phyloP scores from a whole-genome alignment of 2,329 filamentous ascomycete species.

The Fusarium sp. region DNA sequence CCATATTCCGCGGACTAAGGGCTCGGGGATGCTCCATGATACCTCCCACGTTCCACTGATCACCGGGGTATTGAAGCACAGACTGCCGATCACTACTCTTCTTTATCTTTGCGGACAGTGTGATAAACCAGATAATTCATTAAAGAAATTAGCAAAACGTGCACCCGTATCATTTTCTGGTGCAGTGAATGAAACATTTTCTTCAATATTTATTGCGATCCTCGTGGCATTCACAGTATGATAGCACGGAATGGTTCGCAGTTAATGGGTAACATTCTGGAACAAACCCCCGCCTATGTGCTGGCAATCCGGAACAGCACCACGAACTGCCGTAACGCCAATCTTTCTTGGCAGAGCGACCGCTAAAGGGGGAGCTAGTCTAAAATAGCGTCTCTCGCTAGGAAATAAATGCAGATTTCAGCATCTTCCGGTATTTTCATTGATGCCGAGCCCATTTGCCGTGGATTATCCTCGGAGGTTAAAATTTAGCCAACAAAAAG shows the following conservation, averaged over 20 bases:
- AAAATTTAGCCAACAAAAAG: not conserved
- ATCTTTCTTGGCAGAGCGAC: not conserved
- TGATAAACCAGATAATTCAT: not conserved
- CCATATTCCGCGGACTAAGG: not conserved
- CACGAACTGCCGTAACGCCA: not conserved
- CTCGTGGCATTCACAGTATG: not conserved
- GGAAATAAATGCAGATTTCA: not conserved
- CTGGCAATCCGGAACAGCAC: constrained; percentile 7
- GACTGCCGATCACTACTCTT: not conserved
- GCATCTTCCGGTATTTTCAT: not conserved
- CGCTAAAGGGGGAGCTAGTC: not conserved
- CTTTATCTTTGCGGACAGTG: not conserved
- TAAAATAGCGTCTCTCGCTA: not conserved
- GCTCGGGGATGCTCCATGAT: not conserved
- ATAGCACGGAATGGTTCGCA: not conserved
- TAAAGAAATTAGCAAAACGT: not conserved
- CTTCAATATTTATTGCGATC: too few species aligned
- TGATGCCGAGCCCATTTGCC: not conserved
- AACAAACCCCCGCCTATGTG: not conserved
- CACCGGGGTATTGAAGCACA: not conserved
- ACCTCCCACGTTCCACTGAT: not conserved
- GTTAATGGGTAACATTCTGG: not conserved
- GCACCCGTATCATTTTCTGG: not conserved
- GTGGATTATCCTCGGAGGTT: not conserved
- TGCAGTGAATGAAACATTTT: too few species aligned